Evolutionary conservation across 768 basidiomycete genomes (phyloP).

Genomic region (Panaeolus papilionaceus): DNA sequence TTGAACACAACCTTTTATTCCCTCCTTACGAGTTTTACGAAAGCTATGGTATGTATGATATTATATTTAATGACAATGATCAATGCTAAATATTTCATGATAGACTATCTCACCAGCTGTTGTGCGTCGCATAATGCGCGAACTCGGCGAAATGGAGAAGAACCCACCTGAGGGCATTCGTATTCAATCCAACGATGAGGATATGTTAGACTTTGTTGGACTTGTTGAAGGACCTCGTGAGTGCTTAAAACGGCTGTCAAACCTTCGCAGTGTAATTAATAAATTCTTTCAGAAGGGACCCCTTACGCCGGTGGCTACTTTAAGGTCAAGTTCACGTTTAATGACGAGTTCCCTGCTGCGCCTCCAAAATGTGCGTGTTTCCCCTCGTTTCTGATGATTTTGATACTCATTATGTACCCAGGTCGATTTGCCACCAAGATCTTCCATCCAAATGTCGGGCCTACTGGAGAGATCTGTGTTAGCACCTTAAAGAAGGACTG

Average conservation of each 20-base stretch:
- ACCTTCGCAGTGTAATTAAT: conserved; percentile 8
- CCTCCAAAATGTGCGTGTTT: conserved; percentile 86
- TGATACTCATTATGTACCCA: conserved; percentile 35
- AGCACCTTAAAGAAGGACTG: conserved; percentile 98
- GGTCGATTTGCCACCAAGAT: conserved; percentile 95
- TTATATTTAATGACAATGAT: not conserved
- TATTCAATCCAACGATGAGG: conserved; percentile 84
- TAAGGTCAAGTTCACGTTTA: conserved; percentile 85
- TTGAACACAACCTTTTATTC: conserved; percentile 3
- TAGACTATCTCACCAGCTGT: conserved; percentile 58
- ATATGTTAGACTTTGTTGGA: conserved; percentile 86
- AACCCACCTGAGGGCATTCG: conserved; percentile 94
- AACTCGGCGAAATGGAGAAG: conserved; percentile 79
- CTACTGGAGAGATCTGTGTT: conserved; percentile 91
- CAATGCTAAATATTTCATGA: not conserved
- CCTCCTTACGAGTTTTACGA: conserved; percentile 11
- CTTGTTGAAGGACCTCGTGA: conserved; percentile 91
- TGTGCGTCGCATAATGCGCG: conserved; percentile 88
- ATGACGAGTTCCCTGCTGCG: conserved; percentile 90
- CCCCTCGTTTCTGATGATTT: not conserved
- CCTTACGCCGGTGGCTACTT: conserved; percentile 75
- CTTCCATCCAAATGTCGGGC: conserved; percentile 96
- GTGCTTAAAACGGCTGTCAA: conserved; percentile 31
- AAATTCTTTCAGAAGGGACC: conserved; percentile 53
- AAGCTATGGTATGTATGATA: not conserved